These are phyloP conservation scores for Venturiaceae sp. DNA, from an alignment of 2,329 filamentous ascomycete species.

Conservation along the genomic window DNA sequence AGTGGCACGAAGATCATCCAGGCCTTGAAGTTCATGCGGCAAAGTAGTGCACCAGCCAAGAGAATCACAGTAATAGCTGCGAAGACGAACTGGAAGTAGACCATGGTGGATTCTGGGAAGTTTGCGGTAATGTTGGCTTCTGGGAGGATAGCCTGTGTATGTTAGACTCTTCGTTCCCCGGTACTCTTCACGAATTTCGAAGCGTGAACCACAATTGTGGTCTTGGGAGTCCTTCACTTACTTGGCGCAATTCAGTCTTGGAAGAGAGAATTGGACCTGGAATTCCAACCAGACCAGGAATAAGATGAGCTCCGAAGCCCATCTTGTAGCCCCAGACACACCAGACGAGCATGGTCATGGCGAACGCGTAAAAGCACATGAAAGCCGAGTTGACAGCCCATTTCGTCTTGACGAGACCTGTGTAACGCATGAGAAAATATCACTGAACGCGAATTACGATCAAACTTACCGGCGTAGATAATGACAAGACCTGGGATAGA, in stretches of 20 bases:
- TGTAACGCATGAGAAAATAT: conserved; percentile 39
- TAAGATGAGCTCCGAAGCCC: conserved; percentile 39
- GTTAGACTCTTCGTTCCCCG: no score
- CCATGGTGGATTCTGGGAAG: conserved; percentile 39
- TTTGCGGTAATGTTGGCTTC: conserved; percentile 30
- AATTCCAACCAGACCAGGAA: conserved; percentile 35
- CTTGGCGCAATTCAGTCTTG: conserved; percentile 31
- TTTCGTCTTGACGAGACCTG: conserved; percentile 14
- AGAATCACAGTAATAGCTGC: conserved; percentile 41
- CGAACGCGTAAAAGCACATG: conserved; percentile 43
- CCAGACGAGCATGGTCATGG: conserved; percentile 38
- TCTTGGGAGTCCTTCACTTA: no score
- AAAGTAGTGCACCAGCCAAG: conserved; percentile 35
- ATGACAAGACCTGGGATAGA: conserved; percentile 40
- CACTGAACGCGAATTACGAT: conserved; percentile 41
- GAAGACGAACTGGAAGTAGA: conserved; percentile 46
- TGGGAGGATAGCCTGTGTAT: conserved; percentile 33
- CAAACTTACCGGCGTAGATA: conserved; percentile 37
- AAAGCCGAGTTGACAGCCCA: conserved; percentile 41
- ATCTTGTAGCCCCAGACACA: conserved; percentile 41
- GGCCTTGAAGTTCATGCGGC: conserved; percentile 40
- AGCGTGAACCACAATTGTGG: no score
- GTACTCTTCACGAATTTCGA: no score
- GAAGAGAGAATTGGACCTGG: conserved; percentile 38
- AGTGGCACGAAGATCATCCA: conserved; percentile 45